A percentile compares a stretch with the other conserved stretches of the same genome.
These are phyloP conservation scores for Colletotrichum sp. DNA, from an alignment of 2,329 filamentous ascomycete genomes.

Conservation along the genomic window DNA sequence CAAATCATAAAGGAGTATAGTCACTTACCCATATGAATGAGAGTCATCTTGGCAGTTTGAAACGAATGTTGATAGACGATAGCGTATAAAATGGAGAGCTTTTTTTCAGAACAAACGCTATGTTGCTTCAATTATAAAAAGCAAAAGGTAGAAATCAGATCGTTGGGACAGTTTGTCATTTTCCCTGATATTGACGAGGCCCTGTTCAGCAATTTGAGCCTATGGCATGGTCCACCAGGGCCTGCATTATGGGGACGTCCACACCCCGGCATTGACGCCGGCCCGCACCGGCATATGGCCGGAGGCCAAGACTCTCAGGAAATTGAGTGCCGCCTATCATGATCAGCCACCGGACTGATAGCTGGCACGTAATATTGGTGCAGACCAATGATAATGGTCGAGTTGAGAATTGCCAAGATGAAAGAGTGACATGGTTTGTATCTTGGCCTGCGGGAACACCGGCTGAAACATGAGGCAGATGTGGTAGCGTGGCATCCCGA, in stretches of 20 bases:
- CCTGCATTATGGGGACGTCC: background rate
- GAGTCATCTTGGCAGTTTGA: background rate
- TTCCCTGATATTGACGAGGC: background rate
- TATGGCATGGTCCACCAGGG: background rate
- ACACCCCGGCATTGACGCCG: background rate
- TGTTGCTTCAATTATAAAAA: background rate
- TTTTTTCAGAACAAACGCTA: background rate
- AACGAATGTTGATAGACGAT: background rate
- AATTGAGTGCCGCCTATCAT: background rate
- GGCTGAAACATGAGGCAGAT: background rate
- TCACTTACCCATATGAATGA: background rate
- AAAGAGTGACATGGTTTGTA: rapidly evolving
- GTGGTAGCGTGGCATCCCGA: background rate
- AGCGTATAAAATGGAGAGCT: no score
- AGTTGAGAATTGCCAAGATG: background rate
- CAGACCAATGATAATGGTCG: rapidly evolving
- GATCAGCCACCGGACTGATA: background rate
- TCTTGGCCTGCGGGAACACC: background rate
- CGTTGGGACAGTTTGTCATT: background rate
- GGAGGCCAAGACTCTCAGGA: background rate
- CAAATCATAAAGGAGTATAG: background rate
- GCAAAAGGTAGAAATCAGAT: background rate
- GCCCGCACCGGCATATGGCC: background rate
- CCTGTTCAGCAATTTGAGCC: background rate
- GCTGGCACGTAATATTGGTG: background rate